Percentiles rank a stretch among this genome's conserved stretches.
These are phyloP conservation scores for Phascolomyces articulosus DNA, from an alignment of 371 early-diverging fungal genomes.

Conservation along the genomic window DNA sequence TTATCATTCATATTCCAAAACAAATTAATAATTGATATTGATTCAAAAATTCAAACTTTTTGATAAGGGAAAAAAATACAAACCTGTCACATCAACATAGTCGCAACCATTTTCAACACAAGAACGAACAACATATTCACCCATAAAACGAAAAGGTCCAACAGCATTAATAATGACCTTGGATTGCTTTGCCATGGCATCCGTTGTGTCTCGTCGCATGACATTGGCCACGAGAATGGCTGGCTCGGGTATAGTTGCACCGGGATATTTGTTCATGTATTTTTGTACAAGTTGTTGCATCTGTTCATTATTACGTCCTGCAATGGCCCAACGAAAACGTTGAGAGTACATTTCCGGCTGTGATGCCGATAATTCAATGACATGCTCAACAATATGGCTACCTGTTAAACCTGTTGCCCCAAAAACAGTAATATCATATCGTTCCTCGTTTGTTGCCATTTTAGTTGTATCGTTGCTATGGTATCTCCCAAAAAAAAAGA, in stretches of 20 bases:
- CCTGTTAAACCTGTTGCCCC: conserved; percentile 93
- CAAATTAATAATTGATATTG: too few species aligned
- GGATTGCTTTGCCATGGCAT: conserved; percentile 58
- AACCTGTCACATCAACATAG: conserved; percentile 86
- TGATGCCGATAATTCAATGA: conserved; percentile 41
- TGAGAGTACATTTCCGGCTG: conserved; percentile 19
- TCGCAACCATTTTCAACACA: conserved; percentile 80
- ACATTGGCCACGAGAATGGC: conserved; percentile 67
- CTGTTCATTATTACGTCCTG: conserved; percentile 62
- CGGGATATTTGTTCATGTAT: conserved; percentile 20
- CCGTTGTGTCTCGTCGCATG: conserved; percentile 52
- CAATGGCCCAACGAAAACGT: conserved; percentile 64
- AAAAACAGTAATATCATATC: conserved; percentile 71
- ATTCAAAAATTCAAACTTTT: neutral
- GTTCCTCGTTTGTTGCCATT: neutral
- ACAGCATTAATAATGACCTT: conserved; percentile 79
- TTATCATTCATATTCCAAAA: too few species aligned
- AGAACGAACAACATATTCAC: conserved; percentile 81
- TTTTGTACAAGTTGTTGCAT: conserved; percentile 37
- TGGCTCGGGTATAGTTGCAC: conserved; percentile 31
- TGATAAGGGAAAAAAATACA: neutral
- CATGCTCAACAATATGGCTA: conserved; percentile 70
- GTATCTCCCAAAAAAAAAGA: too few species aligned
- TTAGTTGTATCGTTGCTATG: neutral
- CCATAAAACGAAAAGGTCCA: conserved; percentile 85